Conservation (phyloP, 2,329 filamentous ascomycete genomes). For the Talaromyces sp. region DNA sequence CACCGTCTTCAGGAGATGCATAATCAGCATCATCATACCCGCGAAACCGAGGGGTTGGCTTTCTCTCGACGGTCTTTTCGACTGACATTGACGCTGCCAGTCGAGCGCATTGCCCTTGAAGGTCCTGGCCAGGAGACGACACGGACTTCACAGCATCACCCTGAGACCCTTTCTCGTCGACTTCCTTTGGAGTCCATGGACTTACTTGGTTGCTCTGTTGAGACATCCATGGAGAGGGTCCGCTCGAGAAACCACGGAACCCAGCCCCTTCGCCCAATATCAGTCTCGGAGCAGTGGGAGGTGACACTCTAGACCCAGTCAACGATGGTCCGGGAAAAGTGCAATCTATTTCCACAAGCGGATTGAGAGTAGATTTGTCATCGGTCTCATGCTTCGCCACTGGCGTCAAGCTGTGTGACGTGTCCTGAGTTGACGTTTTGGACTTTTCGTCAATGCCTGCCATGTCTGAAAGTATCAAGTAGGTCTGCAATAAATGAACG, state of each 20-base stretch:
- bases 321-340: background rate
- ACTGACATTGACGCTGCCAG: background rate
- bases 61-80: background rate
- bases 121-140: background rate
- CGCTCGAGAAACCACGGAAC: background rate
- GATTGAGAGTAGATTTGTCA: background rate
- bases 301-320: background rate
- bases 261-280: background rate
- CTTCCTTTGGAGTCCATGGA: background rate
- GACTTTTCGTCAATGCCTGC: background rate
- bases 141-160: background rate
- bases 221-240: background rate
- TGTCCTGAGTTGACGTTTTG: background rate
- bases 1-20: background rate
- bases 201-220: background rate
- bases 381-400: background rate
- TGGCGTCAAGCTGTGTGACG: background rate
- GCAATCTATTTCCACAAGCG: background rate
- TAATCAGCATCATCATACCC: slow-evolving; percentile 5
- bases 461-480: background rate
- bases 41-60: background rate
- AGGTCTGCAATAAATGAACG: background rate
- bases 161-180: background rate
- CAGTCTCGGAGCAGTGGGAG: background rate
- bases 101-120: background rate